Percentiles rank a stretch among this genome's conserved stretches.
Conservation (phyloP, 1,139 yeast species). For the Geotrichum armillariae region DNA sequence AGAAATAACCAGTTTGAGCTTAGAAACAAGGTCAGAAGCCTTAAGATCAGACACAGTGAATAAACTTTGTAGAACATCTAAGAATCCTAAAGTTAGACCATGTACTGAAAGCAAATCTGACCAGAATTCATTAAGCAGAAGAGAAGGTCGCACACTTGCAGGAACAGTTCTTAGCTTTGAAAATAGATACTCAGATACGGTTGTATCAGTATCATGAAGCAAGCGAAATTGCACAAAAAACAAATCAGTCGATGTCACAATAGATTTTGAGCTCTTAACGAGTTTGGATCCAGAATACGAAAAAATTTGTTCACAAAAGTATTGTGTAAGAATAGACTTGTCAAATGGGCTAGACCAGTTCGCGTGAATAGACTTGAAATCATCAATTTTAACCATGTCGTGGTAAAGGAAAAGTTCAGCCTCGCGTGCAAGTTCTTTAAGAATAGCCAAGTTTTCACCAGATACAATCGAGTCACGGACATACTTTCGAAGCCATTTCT, state of each 20-base stretch:
- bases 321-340: background rate
- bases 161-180: background rate
- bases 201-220: conserved; percentile 6
- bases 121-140: conserved; percentile 16
- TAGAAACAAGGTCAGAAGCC: background rate
- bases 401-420: conserved; percentile 9
- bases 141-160: background rate
- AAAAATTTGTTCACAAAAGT: conserved; percentile 4
- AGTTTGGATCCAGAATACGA: conserved; percentile 1
- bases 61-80: conserved; percentile 1
- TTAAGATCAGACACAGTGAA: conserved; percentile 3
- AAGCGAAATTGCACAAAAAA: conserved; percentile 11
- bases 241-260: conserved; percentile 5
- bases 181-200: background rate
- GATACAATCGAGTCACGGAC: conserved; percentile 37
- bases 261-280: background rate
- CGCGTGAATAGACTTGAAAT: conserved; percentile 5
- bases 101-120: background rate
- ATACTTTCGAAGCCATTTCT: conserved; percentile 53
- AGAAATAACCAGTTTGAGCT: background rate
- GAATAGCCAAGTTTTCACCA: conserved; percentile 25
- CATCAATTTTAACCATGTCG: background rate
- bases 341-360: conserved; percentile 7
- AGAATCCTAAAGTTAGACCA: background rate
- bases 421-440: conserved; percentile 10